Evolutionary conservation across 257 asterid species (phyloP), one percentile per base, ranked within the genome.

Genomic region (Agastache rugosa): DNA sequence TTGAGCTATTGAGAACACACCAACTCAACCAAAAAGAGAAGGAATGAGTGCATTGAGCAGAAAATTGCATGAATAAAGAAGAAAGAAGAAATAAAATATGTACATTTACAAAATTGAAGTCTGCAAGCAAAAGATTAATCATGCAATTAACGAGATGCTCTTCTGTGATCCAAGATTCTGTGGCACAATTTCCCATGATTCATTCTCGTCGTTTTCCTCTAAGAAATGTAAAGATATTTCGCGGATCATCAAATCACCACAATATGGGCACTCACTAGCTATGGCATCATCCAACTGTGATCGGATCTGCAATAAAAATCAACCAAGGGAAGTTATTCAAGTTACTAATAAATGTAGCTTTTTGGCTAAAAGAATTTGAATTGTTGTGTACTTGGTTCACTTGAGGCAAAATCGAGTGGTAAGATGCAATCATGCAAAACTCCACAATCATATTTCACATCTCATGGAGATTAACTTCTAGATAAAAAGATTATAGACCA

Each of bases 221-320:
- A 91, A 83, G 63, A 92, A 94, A 45, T 93, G 96, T 83, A 84
- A 62, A 16, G 99, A 92, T 67, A 92, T 86, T 81, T 94, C 98
- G 29, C 81, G 93, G 80, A 94, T 94, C 98, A 94, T 90, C 61
- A 94, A 83, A 53, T 90, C 96, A 10, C 99, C 97, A 79, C 99
- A 92, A 70, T 80, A 94, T 1, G 99, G 99, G 82, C 98, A 94
- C 73, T 92, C 99, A 23, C 91, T 94, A 37, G 97, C 98, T 69
- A 94, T 86, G 73, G 96, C 93, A 59, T 92, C 98, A 17, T 92
- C 98, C 84, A 92, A 56, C 68, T 85, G 97, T 67, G 98, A 89
- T 14, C 96, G 97, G 31, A 94, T 89, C 99, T 94, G 98, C 83
- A 73, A 50, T 16, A 60, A 11, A 17, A 74, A 37, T 70, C 48